Evolutionary conservation across 1,284 basidiomycete species (phyloP), one percentile per base, ranked within the genome.

Genomic region (Marasmius sp.): DNA sequence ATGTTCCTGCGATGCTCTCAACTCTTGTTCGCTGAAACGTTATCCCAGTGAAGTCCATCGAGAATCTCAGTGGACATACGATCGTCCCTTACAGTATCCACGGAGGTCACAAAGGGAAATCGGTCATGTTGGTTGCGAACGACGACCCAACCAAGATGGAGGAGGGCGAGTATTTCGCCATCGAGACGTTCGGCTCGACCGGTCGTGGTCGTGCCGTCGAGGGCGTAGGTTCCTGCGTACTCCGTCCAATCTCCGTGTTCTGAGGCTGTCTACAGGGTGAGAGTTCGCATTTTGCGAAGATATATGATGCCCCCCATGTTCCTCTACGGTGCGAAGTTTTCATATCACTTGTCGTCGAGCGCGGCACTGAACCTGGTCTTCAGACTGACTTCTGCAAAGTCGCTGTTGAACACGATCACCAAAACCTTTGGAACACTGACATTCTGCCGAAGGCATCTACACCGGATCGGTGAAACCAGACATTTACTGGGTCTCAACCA

Each of bases 121-220:
- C 91, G 0, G 91, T 99, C 0, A 85, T 94, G 50, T 87, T 98
- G 60, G 94, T 98, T 49, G 93, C 92, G 76, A 94, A 93, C 64
- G 84, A 88, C 59, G 94, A 97, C 74, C 85, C 88, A 70, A 94
- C 92, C 20, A 97, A 94, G 79, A 99, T 99, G 97, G 97, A 99
- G 74, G 97, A 99, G 77, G 97, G 95, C 41, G 97, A 99, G 73
- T 97, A 63, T 18, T 61, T 62, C 59, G 60, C 97, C 14, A 98
- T 99, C 65, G 97, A 99, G 77, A 99, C 97, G 0, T 99, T 99
- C 76, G 97, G 97, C 22, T 93, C 92, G 27, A 99, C 97, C 0
- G 97, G 97, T n/a, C 84, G 92, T 48, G 97, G 97, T 3, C 84
- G 89, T 51, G 94, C 98, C n/a, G 82, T 94, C 12, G 97, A 99